Base-by-base conservation (phyloP, 1,284 basidiomycete species). In the Pseudozyma thailandica region DNA sequence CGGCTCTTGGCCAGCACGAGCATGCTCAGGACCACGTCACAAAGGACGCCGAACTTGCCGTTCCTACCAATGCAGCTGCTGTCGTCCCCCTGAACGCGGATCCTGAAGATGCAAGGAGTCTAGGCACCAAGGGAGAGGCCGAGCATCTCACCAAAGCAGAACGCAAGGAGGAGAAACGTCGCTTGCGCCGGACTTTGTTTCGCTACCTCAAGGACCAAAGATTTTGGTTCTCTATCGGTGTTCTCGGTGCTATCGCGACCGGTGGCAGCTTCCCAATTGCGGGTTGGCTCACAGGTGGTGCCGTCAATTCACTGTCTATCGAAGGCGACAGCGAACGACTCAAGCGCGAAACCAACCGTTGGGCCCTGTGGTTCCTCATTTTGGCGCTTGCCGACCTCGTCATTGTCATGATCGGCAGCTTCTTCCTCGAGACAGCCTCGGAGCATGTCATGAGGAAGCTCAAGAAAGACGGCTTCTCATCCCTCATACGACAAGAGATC, bases 191-290 rank as follows among this genome's bases (percentile, higher is more conserved):
- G 38, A 63, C 56, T 10, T 64, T 72, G 55, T 25, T 54, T 30
- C 47, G 59, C 12, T 73, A 70, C 27, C 50, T 72, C 38, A 53
- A 62, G 33, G 47, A 70, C 15, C 63, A 70, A 39, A 72, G 60
- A 38, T 37, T 65, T 31, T 75, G 66, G 48, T 56, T 78, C 25
- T 20, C 54, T 13, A 50, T 76, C 30, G 80, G 80, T 44, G 23
- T 64, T 5, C 13, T 72, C 2, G 72, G 75, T 1, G 59, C 68
- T 13, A 18, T 69, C 15, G 52, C 54, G 6, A 64, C 79, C 6
- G 85, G 84, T n/a, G 75, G 60, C 2, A 77, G 82, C 13, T 85
- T 85, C 55, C 82, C 84, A 1, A 65, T 85, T 15, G 77, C 79
- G 2, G 85, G 80, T 3, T 81, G 73, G 73, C 54, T 81, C 13